A percentile compares a stretch with the other conserved stretches of the same genome.
Evolutionary conservation across 768 basidiomycete genomes (phyloP).

Genomic region (Termitomyces sp.): DNA sequence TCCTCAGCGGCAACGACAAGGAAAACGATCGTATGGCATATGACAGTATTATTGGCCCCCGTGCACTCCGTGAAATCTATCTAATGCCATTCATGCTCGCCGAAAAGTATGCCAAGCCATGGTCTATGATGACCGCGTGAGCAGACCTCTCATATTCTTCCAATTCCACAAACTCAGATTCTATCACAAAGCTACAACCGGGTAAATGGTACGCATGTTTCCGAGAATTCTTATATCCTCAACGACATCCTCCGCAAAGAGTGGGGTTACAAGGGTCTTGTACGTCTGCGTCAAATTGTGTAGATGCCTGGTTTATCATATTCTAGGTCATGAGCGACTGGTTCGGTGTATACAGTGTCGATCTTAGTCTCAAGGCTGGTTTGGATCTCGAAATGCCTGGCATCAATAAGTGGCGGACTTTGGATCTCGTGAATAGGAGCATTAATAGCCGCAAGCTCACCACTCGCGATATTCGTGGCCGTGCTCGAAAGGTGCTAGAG

Average conservation of each 20-base stretch:
- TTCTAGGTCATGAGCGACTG: constrained; percentile 74
- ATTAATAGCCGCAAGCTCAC: constrained; percentile 60
- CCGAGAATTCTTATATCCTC: constrained; percentile 58
- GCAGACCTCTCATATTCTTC: constrained; percentile 16
- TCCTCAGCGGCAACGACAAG: constrained; percentile 66
- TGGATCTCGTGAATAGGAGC: constrained; percentile 60
- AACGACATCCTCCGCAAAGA: constrained; percentile 58
- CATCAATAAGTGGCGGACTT: constrained; percentile 65
- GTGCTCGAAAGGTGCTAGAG: constrained; percentile 61
- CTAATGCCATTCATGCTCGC: constrained; percentile 74
- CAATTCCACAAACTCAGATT: background rate
- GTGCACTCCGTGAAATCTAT: constrained; percentile 72
- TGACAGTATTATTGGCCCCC: constrained; percentile 57
- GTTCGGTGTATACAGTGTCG: constrained; percentile 71
- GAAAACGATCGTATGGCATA: constrained; percentile 70
- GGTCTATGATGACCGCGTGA: constrained; percentile 70
- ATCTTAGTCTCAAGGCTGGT: constrained; percentile 64
- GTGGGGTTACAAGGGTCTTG: constrained; percentile 68
- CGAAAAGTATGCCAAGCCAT: constrained; percentile 56
- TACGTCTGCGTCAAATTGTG: constrained; percentile 13
- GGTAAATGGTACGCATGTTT: constrained; percentile 69
- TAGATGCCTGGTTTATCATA: background rate
- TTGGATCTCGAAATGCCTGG: constrained; percentile 82
- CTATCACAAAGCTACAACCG: constrained; percentile 56
- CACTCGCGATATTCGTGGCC: constrained; percentile 55